Percentiles rank a stretch among this genome's conserved stretches.
Evolutionary conservation across 805 yeast genomes (phyloP).

Genomic region (Kuraishia capsulata): DNA sequence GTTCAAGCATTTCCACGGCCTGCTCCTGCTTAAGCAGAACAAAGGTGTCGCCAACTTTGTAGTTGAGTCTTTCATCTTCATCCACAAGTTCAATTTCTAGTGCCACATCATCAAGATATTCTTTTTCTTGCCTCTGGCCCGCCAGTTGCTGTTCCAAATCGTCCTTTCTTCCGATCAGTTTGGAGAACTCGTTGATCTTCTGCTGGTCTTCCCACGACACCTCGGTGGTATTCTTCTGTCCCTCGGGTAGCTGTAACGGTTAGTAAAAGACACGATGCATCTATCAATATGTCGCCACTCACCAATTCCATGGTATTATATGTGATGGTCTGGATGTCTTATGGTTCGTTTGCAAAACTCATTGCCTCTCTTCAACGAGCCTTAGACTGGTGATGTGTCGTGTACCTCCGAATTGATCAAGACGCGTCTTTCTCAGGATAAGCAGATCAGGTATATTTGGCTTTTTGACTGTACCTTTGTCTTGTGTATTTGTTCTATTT

Average conservation of each 20-base stretch:
- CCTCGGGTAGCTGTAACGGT: slow-evolving; percentile 41
- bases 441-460: too few relatives aligned
- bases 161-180: slow-evolving; percentile 66
- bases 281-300: background rate
- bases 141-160: slow-evolving; percentile 39
- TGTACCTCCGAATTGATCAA: too few relatives aligned
- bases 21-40: slow-evolving; percentile 58
- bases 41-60: slow-evolving; percentile 76
- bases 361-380: too few relatives aligned
- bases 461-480: too few relatives aligned
- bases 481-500: background rate
- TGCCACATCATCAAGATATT: slow-evolving; percentile 77
- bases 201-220: slow-evolving; percentile 83
- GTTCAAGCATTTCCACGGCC: slow-evolving; percentile 61
- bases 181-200: slow-evolving; percentile 81
- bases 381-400: too few relatives aligned
- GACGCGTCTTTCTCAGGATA: too few relatives aligned
- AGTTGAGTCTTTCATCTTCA: slow-evolving; percentile 60
- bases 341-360: background rate
- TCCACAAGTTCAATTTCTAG: slow-evolving; percentile 83
- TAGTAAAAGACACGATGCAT: background rate
- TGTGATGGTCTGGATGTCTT: background rate
- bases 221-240: slow-evolving; percentile 45
- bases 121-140: slow-evolving; percentile 59
- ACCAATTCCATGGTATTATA: slow-evolving; percentile 2